Conservation (phyloP, 768 basidiomycete genomes). For the Collybia sordida region DNA sequence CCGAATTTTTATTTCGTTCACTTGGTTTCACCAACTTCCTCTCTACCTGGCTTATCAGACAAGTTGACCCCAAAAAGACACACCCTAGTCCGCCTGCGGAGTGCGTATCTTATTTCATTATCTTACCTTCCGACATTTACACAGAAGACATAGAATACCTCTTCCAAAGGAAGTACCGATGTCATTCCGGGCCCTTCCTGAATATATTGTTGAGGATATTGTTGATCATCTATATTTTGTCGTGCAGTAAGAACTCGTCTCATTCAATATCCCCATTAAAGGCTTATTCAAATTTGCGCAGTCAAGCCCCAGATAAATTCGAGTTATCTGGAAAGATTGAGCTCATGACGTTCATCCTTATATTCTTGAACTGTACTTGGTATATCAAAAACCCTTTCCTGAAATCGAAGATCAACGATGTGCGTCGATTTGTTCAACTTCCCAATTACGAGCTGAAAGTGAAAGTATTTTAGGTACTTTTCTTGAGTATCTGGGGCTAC, state of each 20-base stretch:
- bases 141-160: conserved; percentile 61
- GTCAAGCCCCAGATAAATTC: conserved; percentile 75
- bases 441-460: conserved; percentile 1
- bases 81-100: conserved; percentile 70
- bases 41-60: conserved; percentile 91
- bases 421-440: conserved; percentile 29
- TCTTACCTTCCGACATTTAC: background rate
- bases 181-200: conserved; percentile 85
- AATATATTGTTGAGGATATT: conserved; percentile 92
- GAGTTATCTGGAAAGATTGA: conserved; percentile 85
- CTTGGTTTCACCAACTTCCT: conserved; percentile 87
- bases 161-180: conserved; percentile 83
- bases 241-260: conserved; percentile 56
- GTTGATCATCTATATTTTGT: conserved; percentile 87
- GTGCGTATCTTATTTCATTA: conserved; percentile 45
- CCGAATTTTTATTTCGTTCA: conserved; percentile 75
- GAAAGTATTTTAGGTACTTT: conserved; percentile 54
- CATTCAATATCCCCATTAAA: background rate
- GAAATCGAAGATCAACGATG: conserved; percentile 95
- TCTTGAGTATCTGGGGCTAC: conserved; percentile 70
- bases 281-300: conserved; percentile 18
- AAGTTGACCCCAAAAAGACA: conserved; percentile 76
- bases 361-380: conserved; percentile 91
- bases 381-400: conserved; percentile 99
- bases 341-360: conserved; percentile 82